Percentiles rank a stretch among this genome's conserved stretches.
These are phyloP conservation scores for Massospora cicadina DNA, from an alignment of 371 early-diverging fungal species.

Conservation along the genomic window DNA sequence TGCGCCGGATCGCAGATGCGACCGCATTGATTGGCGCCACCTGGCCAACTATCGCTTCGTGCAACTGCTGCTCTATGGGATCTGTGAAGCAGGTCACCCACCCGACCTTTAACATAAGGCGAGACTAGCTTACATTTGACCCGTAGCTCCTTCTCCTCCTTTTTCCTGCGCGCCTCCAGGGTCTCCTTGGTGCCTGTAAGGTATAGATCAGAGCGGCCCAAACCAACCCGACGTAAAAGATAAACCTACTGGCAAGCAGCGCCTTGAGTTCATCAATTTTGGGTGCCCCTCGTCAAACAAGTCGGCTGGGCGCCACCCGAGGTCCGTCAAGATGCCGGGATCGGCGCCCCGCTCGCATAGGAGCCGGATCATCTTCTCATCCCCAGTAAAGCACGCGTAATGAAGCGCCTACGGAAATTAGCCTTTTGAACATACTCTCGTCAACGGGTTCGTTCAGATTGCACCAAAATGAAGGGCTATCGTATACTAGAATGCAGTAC, in stretches of 20 bases:
- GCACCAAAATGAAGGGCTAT: too few species aligned
- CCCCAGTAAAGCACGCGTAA: slow-evolving; percentile 42
- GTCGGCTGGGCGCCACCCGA: slow-evolving; percentile 14
- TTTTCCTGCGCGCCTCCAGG: background rate
- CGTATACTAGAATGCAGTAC: too few species aligned
- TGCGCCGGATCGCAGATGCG: slow-evolving; percentile 36
- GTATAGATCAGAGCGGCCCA: background rate
- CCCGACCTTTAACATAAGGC: background rate
- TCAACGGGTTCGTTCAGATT: too few species aligned
- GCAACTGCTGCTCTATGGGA: slow-evolving; percentile 31
- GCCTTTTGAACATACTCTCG: background rate
- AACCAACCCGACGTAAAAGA: background rate
- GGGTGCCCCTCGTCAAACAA: background rate
- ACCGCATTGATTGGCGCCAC: slow-evolving; percentile 38
- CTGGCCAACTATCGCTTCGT: slow-evolving; percentile 37
- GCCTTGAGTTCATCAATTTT: background rate
- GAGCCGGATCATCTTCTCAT: slow-evolving; percentile 27
- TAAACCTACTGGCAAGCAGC: background rate
- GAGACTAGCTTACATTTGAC: background rate
- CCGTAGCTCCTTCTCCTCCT: background rate
- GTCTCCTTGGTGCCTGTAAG: background rate
- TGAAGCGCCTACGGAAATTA: slow-evolving; percentile 25
- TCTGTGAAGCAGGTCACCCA: slow-evolving; percentile 14
- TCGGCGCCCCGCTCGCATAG: slow-evolving; percentile 41
- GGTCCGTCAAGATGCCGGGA: slow-evolving; percentile 23